A percentile compares a stretch with the other conserved stretches of the same genome.
Evolutionary conservation across 2,329 filamentous ascomycete genomes (phyloP).

Genomic region (Aspergillus viridinutans): DNA sequence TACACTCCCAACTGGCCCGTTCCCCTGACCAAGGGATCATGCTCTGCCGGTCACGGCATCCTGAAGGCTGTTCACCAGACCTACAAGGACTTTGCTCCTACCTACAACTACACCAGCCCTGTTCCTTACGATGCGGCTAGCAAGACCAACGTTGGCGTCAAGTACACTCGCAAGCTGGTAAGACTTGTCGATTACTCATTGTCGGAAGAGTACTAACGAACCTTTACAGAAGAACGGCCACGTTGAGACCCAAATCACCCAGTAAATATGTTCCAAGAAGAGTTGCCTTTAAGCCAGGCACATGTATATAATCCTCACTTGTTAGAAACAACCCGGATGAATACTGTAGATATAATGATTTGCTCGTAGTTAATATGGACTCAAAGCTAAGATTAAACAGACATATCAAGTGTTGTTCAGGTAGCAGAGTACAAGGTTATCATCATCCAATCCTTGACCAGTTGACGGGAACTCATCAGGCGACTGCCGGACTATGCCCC

Average conservation of each 20-base stretch:
- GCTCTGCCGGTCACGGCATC: slow-evolving; percentile 35
- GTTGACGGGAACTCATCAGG: background rate
- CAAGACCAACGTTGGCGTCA: slow-evolving; percentile 17
- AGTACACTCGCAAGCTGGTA: slow-evolving; percentile 13
- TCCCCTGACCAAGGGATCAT: slow-evolving; percentile 28
- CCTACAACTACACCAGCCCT: slow-evolving; percentile 33
- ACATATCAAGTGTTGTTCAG: too few relatives aligned
- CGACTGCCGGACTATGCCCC: too few relatives aligned
- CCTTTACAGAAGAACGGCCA: slow-evolving; percentile 5
- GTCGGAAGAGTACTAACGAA: background rate
- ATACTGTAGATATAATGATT: background rate
- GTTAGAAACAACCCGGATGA: background rate
- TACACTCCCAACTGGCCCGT: slow-evolving; percentile 27
- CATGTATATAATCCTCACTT: background rate
- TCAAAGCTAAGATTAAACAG: too few relatives aligned
- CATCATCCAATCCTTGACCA: background rate
- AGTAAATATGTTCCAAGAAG: background rate
- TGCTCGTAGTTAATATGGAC: too few relatives aligned
- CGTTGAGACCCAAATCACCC: slow-evolving; percentile 2
- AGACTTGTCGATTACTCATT: background rate
- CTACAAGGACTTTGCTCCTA: slow-evolving; percentile 21
- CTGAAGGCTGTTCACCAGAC: slow-evolving; percentile 29
- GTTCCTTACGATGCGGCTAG: slow-evolving; percentile 22
- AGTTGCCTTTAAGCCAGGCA: background rate
- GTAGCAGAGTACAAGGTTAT: too few relatives aligned